Conservation (phyloP, 1,139 yeast genomes). For the Zhuliangozyma blackwelliae region DNA sequence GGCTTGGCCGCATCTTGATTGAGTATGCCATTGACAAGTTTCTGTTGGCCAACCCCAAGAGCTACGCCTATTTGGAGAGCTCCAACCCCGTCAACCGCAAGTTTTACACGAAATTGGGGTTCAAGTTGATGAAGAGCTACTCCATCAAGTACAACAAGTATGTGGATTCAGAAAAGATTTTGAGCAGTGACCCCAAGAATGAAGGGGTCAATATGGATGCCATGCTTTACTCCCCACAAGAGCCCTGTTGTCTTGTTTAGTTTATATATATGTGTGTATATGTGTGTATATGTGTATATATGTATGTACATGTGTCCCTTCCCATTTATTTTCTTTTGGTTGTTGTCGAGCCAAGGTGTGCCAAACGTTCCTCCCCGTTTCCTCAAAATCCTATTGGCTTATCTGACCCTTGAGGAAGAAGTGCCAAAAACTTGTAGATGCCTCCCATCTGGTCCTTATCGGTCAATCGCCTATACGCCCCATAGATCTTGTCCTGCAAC, state of each 20-base stretch:
- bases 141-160: conserved; percentile 25
- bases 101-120: conserved; percentile 48
- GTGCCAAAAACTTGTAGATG: conserved; percentile 66
- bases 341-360: too few species aligned
- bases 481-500: conserved; percentile 44
- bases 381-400: conserved; percentile 36
- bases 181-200: conserved; percentile 17
- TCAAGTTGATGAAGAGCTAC: conserved; percentile 41
- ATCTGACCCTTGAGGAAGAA: conserved; percentile 46
- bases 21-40: conserved; percentile 25
- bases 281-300: too few species aligned
- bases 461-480: conserved; percentile 61
- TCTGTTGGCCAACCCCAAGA: conserved; percentile 11
- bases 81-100: conserved; percentile 48
- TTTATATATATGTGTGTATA: too few species aligned
- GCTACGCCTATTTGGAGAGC: conserved; percentile 43
- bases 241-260: too few species aligned
- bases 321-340: too few species aligned
- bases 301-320: too few species aligned
- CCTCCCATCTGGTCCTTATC: conserved; percentile 72
- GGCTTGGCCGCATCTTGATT: conserved; percentile 33
- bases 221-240: conserved; percentile 18
- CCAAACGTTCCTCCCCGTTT: too few species aligned
- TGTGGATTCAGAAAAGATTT: conserved; percentile 17
- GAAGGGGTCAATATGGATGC: conserved; percentile 34